A percentile compares a stretch with the other conserved stretches of the same genome.
These are phyloP conservation scores for Capsicum rhomboideum DNA, from an alignment of 257 asterid genomes.

Conservation along the genomic window DNA sequence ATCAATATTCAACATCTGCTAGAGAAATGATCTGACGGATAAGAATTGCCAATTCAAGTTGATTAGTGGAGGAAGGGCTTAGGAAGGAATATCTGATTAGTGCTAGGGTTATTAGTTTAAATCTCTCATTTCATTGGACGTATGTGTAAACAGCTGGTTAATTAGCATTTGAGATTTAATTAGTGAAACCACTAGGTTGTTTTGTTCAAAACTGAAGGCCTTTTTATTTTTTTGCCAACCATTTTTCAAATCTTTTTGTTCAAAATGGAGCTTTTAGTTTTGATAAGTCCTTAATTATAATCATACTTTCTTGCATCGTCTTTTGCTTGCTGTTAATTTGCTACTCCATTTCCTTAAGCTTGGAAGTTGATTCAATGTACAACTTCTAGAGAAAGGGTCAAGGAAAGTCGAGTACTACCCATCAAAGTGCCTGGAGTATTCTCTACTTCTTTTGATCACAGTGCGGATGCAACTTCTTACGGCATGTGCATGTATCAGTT, in stretches of 20 bases:
- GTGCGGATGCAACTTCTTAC: too few relatives aligned
- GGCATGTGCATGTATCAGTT: too few relatives aligned
- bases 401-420: too few relatives aligned
- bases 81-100: not conserved
- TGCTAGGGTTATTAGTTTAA: not conserved
- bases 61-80: not conserved
- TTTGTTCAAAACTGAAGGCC: not conserved
- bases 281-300: too few relatives aligned
- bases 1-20: not conserved
- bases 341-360: not conserved
- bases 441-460: not conserved
- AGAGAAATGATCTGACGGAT: not conserved
- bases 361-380: not conserved
- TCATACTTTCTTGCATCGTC: too few relatives aligned
- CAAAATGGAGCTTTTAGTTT: too few relatives aligned
- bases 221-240: too few relatives aligned
- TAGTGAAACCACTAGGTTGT: not conserved
- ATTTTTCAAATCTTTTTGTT: too few relatives aligned
- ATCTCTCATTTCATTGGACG: not conserved
- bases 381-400: not conserved
- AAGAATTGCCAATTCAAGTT: not conserved
- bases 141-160: not conserved
- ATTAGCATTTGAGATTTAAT: not conserved
- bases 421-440: too few relatives aligned
- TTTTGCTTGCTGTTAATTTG: too few relatives aligned